Evolutionary conservation across 2,329 filamentous ascomycete genomes (phyloP), one percentile per base, ranked within the genome.

Genomic region (Pleurostoma richardsiae): DNA sequence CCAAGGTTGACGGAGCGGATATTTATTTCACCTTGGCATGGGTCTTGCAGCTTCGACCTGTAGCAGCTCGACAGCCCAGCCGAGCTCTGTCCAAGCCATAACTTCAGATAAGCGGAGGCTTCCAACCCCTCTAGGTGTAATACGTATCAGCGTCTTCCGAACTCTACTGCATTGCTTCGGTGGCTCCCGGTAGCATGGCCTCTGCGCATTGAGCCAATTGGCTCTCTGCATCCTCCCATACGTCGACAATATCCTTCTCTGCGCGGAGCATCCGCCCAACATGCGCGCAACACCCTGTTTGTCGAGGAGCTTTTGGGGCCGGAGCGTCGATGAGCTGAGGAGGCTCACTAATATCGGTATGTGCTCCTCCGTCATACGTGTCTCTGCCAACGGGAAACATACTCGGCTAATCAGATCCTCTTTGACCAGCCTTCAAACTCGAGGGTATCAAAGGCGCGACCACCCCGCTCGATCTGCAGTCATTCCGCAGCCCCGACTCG

Each of bases 401-500:
- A 10, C 7, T 31, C 46, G 19, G 40, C 51, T 45, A 48, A 31
- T 47, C 48, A 8, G 48, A 36, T 43, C 41, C 51, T 31, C 48
- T 27, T 44, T 44, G 41, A 50, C 44, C 59, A 90, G 88, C 80
- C 36, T 65, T 88, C 53, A 86, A 78, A 44, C 73, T 86, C 55
- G 86, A 91, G 66, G 84, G 78, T 43, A 73, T 90, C 57, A 82
- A 80, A 54, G 77, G 76, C 29, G 80, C 86, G 28, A 75, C 73
- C 2, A 79, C 78, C 28, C 83, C 87, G 1, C 80, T 79, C 49
- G 71, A 77, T 5, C 75, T 94, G 31, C 78, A 85, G 58, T 70
- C 73, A 54, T 92, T 92, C 68, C 70, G 77, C 56, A 56, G 60
- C 19, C 61, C 70, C 39, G 68, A 71, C 27, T 70, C 71, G 4